Evolutionary conservation across 176 grass and related monocot species (phyloP), one percentile per base, ranked within the genome.

Genomic region (Elaeis guineensis): DNA sequence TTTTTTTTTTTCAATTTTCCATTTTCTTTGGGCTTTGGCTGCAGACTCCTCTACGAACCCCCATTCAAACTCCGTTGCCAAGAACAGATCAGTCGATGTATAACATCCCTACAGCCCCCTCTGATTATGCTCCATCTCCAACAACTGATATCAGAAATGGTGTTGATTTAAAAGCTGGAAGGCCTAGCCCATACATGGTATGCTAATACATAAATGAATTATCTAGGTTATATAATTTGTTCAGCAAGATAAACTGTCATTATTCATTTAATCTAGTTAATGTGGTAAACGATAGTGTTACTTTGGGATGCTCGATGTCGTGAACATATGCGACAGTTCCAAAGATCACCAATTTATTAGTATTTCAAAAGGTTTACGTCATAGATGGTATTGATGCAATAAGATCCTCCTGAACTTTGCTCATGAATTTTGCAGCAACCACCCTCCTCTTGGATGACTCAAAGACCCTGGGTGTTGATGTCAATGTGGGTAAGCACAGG

Each of bases 71-170:
- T 26, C 93, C 93, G 3, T 50, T 77, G 25, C 73, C 73, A 15
- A 73, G 79, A 35, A 44, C 50, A 15, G 87, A 98, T 54, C 12
- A 70, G 16, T 78, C 69, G 4, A 91, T 85, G 76, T 98, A 92
- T 59, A 98, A 92, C 61, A 98, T 92, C 64, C 87, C 87, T 1
- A 98, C 84, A 0, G 93, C 81, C 3, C 81, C 87, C 39, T 98
- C 93, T 0, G 93, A 92, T 72, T 98, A 98, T 49, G 87, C 93
- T 3, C 87, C 84, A 5, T 98, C 93, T 16, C 93, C 87, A 0
- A 74, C 86, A 56, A 82, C 78, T 21, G 84, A 98, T 15, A 77
- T 89, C 14, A 78, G 93, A 66, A 92, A 92, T 67, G 82, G 81
- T 23, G 67, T 57, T 16, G 93, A 92, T 24, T 59, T 83, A 19